Evolutionary conservation across 495 filamentous ascomycete species (phyloP).

Genomic region (Neurospora terricola): DNA sequence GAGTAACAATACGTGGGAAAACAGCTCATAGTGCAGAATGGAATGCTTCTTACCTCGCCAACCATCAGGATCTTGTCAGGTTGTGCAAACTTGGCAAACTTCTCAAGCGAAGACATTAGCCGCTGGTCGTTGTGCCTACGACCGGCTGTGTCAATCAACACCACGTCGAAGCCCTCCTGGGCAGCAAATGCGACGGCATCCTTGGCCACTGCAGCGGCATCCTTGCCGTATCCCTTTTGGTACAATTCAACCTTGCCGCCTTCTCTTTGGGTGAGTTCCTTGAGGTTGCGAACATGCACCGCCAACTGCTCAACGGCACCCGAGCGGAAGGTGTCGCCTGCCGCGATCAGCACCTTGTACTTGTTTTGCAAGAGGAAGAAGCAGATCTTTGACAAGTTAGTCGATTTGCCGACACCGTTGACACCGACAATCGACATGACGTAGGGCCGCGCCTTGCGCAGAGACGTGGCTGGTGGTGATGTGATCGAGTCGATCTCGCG

Average conservation of each 20-base stretch:
- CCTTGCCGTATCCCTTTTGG: conserved; percentile 95
- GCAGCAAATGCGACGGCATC: conserved; percentile 78
- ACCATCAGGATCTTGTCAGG: conserved; percentile 99
- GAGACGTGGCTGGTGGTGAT: conserved; percentile 44
- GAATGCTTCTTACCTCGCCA: conserved; percentile 52
- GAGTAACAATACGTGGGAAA: neutral
- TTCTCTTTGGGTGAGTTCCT: conserved; percentile 73
- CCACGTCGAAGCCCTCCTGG: conserved; percentile 73
- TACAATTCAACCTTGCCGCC: conserved; percentile 80
- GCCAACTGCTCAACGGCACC: conserved; percentile 95
- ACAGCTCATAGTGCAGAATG: neutral
- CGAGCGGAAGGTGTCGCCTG: conserved; percentile 94
- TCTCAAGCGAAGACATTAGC: conserved; percentile 89
- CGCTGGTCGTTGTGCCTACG: conserved; percentile 91
- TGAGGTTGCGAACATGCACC: conserved; percentile 84
- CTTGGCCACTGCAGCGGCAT: conserved; percentile 89
- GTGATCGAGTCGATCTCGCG: conserved; percentile 81
- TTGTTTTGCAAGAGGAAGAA: conserved; percentile 96
- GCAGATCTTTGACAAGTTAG: conserved; percentile 91
- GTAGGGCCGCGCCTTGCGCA: conserved; percentile 63
- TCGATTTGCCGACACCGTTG: conserved; percentile 96
- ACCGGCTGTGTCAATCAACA: conserved; percentile 93
- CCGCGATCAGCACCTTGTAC: conserved; percentile 88
- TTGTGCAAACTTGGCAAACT: conserved; percentile 89
- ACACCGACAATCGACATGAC: conserved; percentile 97